A percentile compares a stretch with the other conserved stretches of the same genome.
Evolutionary conservation across 257 asterid genomes (phyloP).

Genomic region (Forsythia viridissima): DNA sequence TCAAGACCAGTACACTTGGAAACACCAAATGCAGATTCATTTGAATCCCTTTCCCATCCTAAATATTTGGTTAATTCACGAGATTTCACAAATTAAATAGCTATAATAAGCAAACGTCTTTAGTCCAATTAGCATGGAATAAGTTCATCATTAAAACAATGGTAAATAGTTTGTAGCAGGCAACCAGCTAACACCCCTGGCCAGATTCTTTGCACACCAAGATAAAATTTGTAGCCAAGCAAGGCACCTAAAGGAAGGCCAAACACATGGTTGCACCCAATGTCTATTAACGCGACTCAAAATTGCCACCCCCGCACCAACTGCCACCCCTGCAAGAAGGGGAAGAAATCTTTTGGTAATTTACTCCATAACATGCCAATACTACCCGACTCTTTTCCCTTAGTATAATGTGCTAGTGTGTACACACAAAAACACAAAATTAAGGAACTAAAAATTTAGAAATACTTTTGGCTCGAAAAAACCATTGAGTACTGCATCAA

Average conservation of each 20-base stretch:
- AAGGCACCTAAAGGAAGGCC: conserved; percentile 86
- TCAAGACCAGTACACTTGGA: too few species aligned
- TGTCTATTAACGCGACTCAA: conserved; percentile 66
- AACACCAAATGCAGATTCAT: too few species aligned
- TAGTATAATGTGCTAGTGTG: neutral
- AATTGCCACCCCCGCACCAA: conserved; percentile 90
- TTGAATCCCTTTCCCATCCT: too few species aligned
- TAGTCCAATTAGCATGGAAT: conserved; percentile 57
- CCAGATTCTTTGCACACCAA: conserved; percentile 81
- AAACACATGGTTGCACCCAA: conserved; percentile 52
- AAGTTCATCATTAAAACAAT: conserved; percentile 35
- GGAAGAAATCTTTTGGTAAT: neutral
- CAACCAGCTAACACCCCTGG: conserved; percentile 73
- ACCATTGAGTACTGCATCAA: conserved; percentile 85
- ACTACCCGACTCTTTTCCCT: neutral
- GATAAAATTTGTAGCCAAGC: conserved; percentile 62
- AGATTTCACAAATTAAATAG: neutral
- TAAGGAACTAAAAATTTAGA: neutral
- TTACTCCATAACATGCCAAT: neutral
- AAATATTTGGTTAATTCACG: neutral
- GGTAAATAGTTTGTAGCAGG: conserved; percentile 54
- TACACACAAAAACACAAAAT: neutral
- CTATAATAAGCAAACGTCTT: conserved; percentile 47
- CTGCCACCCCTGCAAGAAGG: conserved; percentile 71
- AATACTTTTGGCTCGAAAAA: neutral